These are phyloP conservation scores for Heritiera fomes DNA, from an alignment of 345 rosid species.

Conservation along the genomic window DNA sequence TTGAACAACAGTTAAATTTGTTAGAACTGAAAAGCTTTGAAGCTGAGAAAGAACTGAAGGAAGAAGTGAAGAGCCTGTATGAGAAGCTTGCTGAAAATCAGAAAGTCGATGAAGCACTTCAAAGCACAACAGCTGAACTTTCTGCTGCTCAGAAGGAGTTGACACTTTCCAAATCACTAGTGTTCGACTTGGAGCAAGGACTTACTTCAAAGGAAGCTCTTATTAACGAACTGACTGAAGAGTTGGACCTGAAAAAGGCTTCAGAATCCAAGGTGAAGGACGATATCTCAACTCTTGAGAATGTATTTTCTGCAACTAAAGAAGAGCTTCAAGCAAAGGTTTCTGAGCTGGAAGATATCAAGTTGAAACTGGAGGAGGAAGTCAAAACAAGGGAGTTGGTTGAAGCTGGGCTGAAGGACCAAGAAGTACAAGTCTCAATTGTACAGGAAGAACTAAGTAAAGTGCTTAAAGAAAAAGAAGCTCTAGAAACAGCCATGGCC, in stretches of 20 bases:
- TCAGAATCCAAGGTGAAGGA: slow-evolving; percentile 69
- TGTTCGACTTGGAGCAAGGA: slow-evolving; percentile 55
- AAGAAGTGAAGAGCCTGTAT: slow-evolving; percentile 65
- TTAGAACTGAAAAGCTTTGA: slow-evolving; percentile 53
- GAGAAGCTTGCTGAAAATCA: slow-evolving; percentile 62
- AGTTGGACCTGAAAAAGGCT: slow-evolving; percentile 59
- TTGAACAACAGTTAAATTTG: slow-evolving; percentile 64
- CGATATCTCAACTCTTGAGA: slow-evolving; percentile 56
- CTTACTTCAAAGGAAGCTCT: slow-evolving; percentile 66
- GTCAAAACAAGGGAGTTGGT: slow-evolving; percentile 40
- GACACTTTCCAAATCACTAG: slow-evolving; percentile 56
- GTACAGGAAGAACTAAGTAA: slow-evolving; percentile 38
- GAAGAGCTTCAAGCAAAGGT: slow-evolving; percentile 60
- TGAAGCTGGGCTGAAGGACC: slow-evolving; percentile 43
- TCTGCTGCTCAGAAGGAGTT: slow-evolving; percentile 68
- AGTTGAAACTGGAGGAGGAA: slow-evolving; percentile 59
- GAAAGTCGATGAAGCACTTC: slow-evolving; percentile 42
- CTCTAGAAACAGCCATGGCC: slow-evolving; percentile 50
- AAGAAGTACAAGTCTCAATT: slow-evolving; percentile 37
- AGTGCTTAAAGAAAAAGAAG: slow-evolving; percentile 55
- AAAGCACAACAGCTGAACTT: slow-evolving; percentile 58
- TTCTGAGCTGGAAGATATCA: slow-evolving; percentile 50
- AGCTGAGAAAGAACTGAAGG: slow-evolving; percentile 57
- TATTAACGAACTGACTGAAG: slow-evolving; percentile 54
- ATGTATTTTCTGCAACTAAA: slow-evolving; percentile 42